phyloP scores from a whole-genome alignment of 2,329 filamentous ascomycete species.

The Immersiporthe knoxdaviesiana region DNA sequence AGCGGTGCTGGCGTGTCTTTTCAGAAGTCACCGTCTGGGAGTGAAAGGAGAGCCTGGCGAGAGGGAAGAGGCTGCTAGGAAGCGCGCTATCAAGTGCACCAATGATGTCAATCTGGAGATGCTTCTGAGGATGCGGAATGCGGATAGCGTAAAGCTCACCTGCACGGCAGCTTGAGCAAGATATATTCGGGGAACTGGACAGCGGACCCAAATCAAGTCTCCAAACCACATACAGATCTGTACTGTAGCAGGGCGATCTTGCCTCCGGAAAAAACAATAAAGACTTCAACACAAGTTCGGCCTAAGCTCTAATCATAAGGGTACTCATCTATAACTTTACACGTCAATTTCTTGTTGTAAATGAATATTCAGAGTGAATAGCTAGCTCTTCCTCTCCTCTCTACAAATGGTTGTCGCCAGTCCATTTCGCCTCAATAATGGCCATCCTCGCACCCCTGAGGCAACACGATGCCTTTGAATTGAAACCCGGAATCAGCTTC shows the following conservation, averaged over 20 bases:
- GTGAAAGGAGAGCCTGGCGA: constrained; percentile 26
- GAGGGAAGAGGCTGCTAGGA: constrained; percentile 19
- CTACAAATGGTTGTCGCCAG: background rate
- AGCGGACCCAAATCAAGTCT: background rate
- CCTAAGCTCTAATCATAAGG: no score
- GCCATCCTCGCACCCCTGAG: constrained; percentile 6
- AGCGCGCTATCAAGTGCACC: constrained; percentile 24
- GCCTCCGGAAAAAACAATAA: background rate
- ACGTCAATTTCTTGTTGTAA: background rate
- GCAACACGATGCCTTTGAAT: constrained; percentile 1
- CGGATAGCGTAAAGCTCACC: constrained; percentile 30
- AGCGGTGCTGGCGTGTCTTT: constrained; percentile 32
- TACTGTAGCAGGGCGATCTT: no score
- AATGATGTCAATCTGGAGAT: constrained; percentile 33
- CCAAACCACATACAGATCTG: no score
- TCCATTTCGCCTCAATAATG: constrained; percentile 7
- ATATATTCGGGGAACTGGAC: background rate
- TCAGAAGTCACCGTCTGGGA: constrained; percentile 25
- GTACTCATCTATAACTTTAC: background rate
- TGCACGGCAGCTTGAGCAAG: constrained; percentile 9
- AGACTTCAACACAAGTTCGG: no score
- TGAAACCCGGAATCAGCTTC: background rate
- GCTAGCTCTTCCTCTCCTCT: background rate
- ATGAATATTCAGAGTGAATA: background rate
- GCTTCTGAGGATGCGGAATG: constrained; percentile 31